A percentile compares a stretch with the other conserved stretches of the same genome.
Evolutionary conservation across 441 rosid genomes (phyloP).

Genomic region (Euphorbia celastroides): DNA sequence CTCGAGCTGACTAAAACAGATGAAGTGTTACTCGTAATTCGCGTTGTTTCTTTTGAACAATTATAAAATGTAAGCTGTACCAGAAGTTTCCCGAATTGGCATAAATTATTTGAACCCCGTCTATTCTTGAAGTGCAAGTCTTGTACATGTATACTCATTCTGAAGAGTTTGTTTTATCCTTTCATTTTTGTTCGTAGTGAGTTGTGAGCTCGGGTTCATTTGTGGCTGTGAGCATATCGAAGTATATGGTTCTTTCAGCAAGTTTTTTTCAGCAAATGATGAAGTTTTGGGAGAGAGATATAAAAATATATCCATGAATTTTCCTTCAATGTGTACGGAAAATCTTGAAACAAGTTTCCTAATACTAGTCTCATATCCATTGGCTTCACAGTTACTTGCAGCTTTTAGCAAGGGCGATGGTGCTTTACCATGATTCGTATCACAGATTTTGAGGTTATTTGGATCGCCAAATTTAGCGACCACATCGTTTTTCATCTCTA

Average conservation of each 20-base stretch:
- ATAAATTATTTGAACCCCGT: constrained; percentile 7
- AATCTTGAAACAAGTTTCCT: no score
- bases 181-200: background rate
- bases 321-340: no score
- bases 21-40: background rate
- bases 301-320: background rate
- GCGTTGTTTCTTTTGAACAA: background rate
- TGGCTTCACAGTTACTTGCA: no score
- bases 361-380: no score
- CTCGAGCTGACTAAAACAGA: constrained; percentile 49
- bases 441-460: no score
- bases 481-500: no score
- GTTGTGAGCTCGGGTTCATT: background rate
- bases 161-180: background rate
- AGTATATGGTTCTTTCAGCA: background rate
- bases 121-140: background rate
- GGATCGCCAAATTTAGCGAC: no score
- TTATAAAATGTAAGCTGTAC: background rate
- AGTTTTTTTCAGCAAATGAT: background rate
- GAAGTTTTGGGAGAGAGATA: background rate
- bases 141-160: constrained; percentile 8
- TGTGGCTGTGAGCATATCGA: background rate
- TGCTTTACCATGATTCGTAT: no score
- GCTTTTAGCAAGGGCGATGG: no score
- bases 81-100: background rate